These are phyloP conservation scores for Rhizopus arrhizus DNA, from an alignment of 371 early-diverging fungal genomes.

Conservation along the genomic window DNA sequence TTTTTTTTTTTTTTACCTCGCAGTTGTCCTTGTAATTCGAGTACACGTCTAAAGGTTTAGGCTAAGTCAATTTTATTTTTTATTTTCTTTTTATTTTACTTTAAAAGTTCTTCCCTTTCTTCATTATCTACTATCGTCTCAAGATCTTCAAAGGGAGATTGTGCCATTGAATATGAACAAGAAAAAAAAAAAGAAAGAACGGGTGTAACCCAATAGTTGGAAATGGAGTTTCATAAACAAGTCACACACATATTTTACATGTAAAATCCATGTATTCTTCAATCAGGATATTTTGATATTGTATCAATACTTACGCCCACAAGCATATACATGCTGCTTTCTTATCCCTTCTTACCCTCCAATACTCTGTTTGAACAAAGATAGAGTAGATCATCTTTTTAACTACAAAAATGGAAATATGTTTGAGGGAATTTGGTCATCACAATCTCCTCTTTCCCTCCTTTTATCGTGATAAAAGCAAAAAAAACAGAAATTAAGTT, in stretches of 20 bases:
- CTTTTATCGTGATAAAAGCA: no score
- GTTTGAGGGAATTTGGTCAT: no score
- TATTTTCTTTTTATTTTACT: constrained; percentile 22
- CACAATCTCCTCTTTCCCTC: no score
- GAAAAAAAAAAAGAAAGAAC: background rate
- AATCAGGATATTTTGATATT: no score
- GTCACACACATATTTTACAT: background rate
- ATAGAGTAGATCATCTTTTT: no score
- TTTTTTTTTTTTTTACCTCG: constrained; percentile 28
- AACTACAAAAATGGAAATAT: no score
- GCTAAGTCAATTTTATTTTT: background rate
- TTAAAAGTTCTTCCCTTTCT: constrained; percentile 39
- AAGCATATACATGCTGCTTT: no score
- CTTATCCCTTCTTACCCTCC: no score
- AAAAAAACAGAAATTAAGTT: no score
- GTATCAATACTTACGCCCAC: no score
- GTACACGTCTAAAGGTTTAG: constrained; percentile 32
- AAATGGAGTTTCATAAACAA: constrained; percentile 3
- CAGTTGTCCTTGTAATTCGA: constrained; percentile 45
- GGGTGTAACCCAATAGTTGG: background rate
- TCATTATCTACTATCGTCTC: constrained; percentile 22
- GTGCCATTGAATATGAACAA: constrained; percentile 12
- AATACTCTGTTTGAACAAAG: no score
- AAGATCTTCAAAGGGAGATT: constrained; percentile 16
- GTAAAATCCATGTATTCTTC: no score